Evolutionary conservation across 1,284 basidiomycete species (phyloP), one percentile per base, ranked within the genome.

Genomic region (Xerocomus nothofagi): DNA sequence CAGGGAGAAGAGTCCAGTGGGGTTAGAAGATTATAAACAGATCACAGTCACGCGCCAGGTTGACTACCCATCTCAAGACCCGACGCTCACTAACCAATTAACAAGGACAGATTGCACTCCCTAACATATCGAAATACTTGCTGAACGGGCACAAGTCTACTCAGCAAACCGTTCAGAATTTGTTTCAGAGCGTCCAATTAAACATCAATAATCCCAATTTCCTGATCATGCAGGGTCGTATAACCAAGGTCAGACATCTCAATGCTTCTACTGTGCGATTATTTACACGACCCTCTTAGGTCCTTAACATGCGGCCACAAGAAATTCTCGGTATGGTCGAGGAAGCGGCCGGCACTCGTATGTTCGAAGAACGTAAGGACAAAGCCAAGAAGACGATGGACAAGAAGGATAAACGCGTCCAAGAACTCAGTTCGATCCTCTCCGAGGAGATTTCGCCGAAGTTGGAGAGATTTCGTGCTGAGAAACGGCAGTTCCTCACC

Each of bases 171-270:
- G 84, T 99, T 2, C 96, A 98, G 63, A 92, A 88, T 42, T 79
- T 99, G 33, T 99, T 99, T 66, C 97, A 99, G 69, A 90, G 91
- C 32, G 94, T 99, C 0, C 95, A 98, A 71, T 84, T 99, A 61
- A 99, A 99, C 71, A 99, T 99, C 80, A 99, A 99, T 74, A 99
- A 98, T 70, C 97, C 97, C 39, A 99, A 99, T 68, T 99, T 99
- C 73, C 80, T 99, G 54, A 99, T 99, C 71, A 99, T 99, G 95
- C 97, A 99, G 73, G 97, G 97, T 39, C 85, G 88, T 41, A 95
- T 95, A 63, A 95, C 93, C 11, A 96, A 95, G 73, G 92, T 81
- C 34, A 34, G 58, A 49, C 21, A 63, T 55, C 10, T 34, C 39
- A 15, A 17, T 5, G 20, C 42, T 26, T 24, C 11, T 11, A n/a